A percentile compares a stretch with the other conserved stretches of the same genome.
These are phyloP conservation scores for Trichodelitschia bisporula DNA, from an alignment of 495 filamentous ascomycete genomes.

Conservation along the genomic window DNA sequence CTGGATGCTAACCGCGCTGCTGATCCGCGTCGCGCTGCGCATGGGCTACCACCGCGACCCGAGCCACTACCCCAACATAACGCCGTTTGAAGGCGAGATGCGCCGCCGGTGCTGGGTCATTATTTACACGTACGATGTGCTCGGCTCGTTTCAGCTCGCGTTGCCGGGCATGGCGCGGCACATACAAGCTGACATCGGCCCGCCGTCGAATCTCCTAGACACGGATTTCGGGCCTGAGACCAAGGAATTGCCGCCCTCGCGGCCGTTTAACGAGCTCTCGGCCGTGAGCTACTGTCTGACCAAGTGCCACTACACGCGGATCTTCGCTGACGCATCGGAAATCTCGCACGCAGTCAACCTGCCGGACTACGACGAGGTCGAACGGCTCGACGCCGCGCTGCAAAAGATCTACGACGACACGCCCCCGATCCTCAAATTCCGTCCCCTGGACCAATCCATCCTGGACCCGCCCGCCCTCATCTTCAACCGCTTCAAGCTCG, in stretches of 20 bases:
- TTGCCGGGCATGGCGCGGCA: conserved; percentile 12
- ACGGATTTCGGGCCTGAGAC: conserved; percentile 15
- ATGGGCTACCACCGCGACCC: conserved; percentile 18
- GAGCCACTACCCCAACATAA: conserved; percentile 12
- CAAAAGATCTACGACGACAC: conserved; percentile 15
- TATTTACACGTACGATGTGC: conserved; percentile 13
- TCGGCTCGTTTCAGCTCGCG: conserved; percentile 14
- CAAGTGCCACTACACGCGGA: conserved; percentile 15
- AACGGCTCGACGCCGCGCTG: conserved; percentile 16
- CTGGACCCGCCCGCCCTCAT: conserved; percentile 17
- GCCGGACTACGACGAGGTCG: conserved; percentile 15
- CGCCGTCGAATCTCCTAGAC: conserved; percentile 16
- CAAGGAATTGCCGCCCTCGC: conserved; percentile 8
- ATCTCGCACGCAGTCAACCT: conserved; percentile 14
- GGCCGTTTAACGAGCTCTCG: conserved; percentile 11
- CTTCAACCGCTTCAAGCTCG: conserved; percentile 18
- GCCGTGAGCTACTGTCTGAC: conserved; percentile 18
- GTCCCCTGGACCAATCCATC: conserved; percentile 17
- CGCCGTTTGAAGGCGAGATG: conserved; percentile 16
- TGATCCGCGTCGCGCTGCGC: conserved; percentile 11
- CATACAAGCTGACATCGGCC: conserved; percentile 11
- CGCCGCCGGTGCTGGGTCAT: conserved; percentile 12
- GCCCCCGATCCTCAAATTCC: conserved; percentile 14
- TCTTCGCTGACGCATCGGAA: conserved; percentile 23
- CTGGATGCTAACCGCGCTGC: conserved; percentile 14